phyloP scores from a whole-genome alignment of 2,329 filamentous ascomycete genomes.

The Colletotrichum sp. region DNA sequence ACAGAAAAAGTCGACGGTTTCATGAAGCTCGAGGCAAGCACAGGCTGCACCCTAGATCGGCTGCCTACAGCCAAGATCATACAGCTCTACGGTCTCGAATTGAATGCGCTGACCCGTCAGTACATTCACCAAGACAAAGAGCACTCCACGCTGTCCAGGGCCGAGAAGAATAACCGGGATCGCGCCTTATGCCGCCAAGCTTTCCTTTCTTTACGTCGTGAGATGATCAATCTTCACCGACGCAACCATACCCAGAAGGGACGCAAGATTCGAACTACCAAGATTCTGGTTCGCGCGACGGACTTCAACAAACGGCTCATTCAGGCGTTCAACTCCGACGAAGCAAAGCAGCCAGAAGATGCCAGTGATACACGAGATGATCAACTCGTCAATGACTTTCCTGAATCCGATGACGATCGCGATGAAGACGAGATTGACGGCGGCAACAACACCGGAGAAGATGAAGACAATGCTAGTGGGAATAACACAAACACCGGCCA shows the following conservation, averaged over 20 bases:
- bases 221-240: background rate
- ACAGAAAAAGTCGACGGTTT: fast-evolving
- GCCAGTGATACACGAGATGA: background rate
- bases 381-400: background rate
- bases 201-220: background rate
- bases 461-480: background rate
- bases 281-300: background rate
- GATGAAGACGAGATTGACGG: background rate
- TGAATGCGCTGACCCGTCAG: background rate
- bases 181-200: background rate
- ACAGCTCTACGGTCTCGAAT: background rate
- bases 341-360: background rate
- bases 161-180: background rate
- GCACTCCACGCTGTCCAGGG: background rate
- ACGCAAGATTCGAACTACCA: background rate
- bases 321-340: background rate
- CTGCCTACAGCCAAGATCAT: background rate
- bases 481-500: background rate
- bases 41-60: background rate
- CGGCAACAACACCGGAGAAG: background rate
- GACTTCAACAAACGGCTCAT: background rate
- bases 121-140: background rate
- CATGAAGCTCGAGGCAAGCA: background rate
- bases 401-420: background rate
- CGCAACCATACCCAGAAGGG: background rate